Conservation (phyloP, 257 asterid genomes). For the Lavandula angustifolia region DNA sequence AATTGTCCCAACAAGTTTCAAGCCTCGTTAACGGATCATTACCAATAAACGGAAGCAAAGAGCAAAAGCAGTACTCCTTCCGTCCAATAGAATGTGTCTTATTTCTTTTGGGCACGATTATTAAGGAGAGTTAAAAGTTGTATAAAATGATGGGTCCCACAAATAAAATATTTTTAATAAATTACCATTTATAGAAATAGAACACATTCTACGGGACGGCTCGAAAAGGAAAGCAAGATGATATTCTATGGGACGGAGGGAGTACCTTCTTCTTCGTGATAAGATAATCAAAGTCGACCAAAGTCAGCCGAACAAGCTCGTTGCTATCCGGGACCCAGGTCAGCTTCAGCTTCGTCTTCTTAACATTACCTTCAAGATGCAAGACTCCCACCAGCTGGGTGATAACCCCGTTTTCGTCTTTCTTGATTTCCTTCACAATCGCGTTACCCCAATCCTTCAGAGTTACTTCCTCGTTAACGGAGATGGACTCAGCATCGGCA, state of each 20-base stretch:
- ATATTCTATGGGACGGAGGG: too few relatives aligned
- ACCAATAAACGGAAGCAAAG: background rate
- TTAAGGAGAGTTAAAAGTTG: too few relatives aligned
- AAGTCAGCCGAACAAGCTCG: slow-evolving; percentile 66
- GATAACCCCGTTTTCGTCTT: slow-evolving; percentile 68
- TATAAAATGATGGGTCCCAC: too few relatives aligned
- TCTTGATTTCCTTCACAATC: slow-evolving; percentile 69
- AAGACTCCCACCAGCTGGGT: slow-evolving; percentile 72
- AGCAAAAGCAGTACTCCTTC: slow-evolving; percentile 34
- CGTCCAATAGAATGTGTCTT: too few relatives aligned
- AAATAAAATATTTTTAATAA: too few relatives aligned
- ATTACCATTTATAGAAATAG: too few relatives aligned
- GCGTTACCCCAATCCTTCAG: slow-evolving; percentile 98
- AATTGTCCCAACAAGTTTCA: slow-evolving; percentile 24
- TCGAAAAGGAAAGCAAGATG: too few relatives aligned
- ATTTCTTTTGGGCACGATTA: too few relatives aligned
- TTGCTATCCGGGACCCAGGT: slow-evolving; percentile 79
- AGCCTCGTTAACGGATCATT: slow-evolving; percentile 5
- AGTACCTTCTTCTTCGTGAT: slow-evolving; percentile 96
- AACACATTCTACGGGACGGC: too few relatives aligned
- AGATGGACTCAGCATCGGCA: slow-evolving; percentile 79
- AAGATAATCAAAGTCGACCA: slow-evolving; percentile 80
- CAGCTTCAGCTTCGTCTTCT: slow-evolving; percentile 91
- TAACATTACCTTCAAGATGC: slow-evolving; percentile 87
- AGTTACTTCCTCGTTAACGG: slow-evolving; percentile 79